These are phyloP conservation scores for Onygenales sp. DNA, from an alignment of 2,329 filamentous ascomycete species.

Conservation along the genomic window DNA sequence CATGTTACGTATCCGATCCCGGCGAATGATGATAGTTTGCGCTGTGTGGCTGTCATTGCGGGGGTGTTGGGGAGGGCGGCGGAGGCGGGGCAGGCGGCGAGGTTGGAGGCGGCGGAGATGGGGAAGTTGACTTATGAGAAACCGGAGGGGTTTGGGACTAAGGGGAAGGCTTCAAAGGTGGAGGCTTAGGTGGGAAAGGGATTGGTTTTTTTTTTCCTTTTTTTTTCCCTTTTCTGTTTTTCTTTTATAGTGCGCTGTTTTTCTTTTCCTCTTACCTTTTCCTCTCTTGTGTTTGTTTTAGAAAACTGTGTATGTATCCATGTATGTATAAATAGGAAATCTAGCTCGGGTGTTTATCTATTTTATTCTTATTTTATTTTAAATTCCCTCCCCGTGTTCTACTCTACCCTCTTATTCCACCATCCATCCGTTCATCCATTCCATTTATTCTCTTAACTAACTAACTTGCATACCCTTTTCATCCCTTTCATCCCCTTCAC, in stretches of 20 bases:
- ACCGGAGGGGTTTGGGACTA: slow-evolving; percentile 4
- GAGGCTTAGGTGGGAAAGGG: not conserved
- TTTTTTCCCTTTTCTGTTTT: not conserved
- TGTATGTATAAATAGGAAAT: no score
- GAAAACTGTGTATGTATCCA: no score
- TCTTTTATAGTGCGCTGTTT: not conserved
- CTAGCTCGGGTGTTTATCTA: no score
- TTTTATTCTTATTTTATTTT: no score
- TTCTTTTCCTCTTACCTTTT: not conserved
- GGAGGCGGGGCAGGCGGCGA: slow-evolving; percentile 60
- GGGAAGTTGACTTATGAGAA: slow-evolving; percentile 53
- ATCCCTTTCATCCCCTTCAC: no score
- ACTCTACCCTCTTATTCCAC: no score
- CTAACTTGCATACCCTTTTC: no score
- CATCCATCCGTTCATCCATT: no score
- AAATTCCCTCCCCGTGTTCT: no score
- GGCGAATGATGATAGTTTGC: slow-evolving; percentile 91
- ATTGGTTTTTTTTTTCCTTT: not conserved
- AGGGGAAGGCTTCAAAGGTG: not conserved
- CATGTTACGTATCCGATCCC: slow-evolving; percentile 96
- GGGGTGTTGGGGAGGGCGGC: slow-evolving; percentile 80
- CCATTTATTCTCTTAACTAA: no score
- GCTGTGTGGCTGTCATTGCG: slow-evolving; percentile 70
- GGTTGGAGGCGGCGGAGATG: slow-evolving; percentile 51
- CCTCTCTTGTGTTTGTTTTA: not conserved